Conservation (phyloP, 1,284 basidiomycete genomes). For the Earliella scabrosa region DNA sequence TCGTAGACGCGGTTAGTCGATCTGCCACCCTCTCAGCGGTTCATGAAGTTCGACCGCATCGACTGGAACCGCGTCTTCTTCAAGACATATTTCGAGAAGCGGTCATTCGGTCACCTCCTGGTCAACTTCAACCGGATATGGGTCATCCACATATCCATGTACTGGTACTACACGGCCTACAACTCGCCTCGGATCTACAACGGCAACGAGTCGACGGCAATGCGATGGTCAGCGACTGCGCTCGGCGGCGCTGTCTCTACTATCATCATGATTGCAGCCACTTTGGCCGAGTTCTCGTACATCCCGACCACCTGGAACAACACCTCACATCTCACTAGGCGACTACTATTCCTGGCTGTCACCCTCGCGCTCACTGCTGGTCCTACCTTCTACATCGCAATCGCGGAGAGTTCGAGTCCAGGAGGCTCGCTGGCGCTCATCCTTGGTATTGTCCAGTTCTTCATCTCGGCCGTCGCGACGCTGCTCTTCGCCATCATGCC, state of each 20-base stretch:
- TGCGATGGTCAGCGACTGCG: conserved; percentile 89
- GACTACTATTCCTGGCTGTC: conserved; percentile 83
- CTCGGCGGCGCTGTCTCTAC: conserved; percentile 91
- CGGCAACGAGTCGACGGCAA: conserved; percentile 61
- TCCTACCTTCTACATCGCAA: conserved; percentile 90
- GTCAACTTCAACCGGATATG: conserved; percentile 99
- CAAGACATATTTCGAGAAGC: conserved; percentile 97
- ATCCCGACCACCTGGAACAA: conserved; percentile 98
- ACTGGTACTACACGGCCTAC: conserved; percentile 94
- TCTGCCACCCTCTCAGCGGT: conserved; percentile 85
- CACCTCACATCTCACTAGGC: conserved; percentile 89
- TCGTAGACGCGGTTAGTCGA: conserved; percentile 85
- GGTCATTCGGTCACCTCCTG: conserved; percentile 90
- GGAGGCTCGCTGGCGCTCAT: conserved; percentile 80
- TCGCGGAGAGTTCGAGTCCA: conserved; percentile 59
- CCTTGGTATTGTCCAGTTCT: conserved; percentile 92
- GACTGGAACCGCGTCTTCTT: conserved; percentile 95
- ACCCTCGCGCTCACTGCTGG: conserved; percentile 86
- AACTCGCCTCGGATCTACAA: conserved; percentile 90
- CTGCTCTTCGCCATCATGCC: conserved; percentile 87
- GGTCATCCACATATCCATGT: conserved; percentile 92
- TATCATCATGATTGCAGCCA: conserved; percentile 92
- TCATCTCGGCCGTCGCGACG: conserved; percentile 82
- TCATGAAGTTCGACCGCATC: conserved; percentile 94
- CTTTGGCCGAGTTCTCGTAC: conserved; percentile 91